These are phyloP conservation scores for Wickerhamiella infanticola DNA, from an alignment of 1,139 yeast genomes.

Conservation along the genomic window DNA sequence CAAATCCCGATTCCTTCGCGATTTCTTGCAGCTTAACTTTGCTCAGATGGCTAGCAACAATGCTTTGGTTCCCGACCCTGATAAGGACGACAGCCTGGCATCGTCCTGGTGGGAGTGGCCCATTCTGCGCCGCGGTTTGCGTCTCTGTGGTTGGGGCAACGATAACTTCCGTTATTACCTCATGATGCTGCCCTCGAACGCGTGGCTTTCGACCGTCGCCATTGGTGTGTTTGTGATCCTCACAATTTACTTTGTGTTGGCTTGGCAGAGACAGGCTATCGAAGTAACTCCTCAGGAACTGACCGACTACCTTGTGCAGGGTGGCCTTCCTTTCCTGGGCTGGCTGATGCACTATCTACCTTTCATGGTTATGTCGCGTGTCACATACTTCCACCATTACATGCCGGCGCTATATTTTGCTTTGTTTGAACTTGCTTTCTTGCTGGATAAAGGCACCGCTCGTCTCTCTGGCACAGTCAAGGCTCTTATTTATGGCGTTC, in stretches of 20 bases:
- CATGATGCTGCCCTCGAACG: slow-evolving; percentile 85
- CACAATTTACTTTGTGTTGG: slow-evolving; percentile 43
- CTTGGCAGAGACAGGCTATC: slow-evolving; percentile 82
- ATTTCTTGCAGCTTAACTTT: slow-evolving; percentile 79
- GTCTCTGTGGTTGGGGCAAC: slow-evolving; percentile 90
- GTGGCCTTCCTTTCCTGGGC: slow-evolving; percentile 77
- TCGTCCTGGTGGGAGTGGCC: slow-evolving; percentile 99
- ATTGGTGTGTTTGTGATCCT: slow-evolving; percentile 45
- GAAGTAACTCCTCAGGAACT: slow-evolving; percentile 39
- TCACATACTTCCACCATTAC: slow-evolving; percentile 93
- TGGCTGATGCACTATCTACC: slow-evolving; percentile 93
- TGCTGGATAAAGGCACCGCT: slow-evolving; percentile 46
- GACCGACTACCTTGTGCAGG: slow-evolving; percentile 53
- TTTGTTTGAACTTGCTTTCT: slow-evolving; percentile 61
- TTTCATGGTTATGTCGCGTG: slow-evolving; percentile 89
- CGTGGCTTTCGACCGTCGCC: slow-evolving; percentile 78
- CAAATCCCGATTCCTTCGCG: slow-evolving; percentile 68
- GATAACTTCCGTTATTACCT: slow-evolving; percentile 70
- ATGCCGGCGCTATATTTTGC: slow-evolving; percentile 95
- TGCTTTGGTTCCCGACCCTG: slow-evolving; percentile 84
- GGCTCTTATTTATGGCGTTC: slow-evolving; percentile 22
- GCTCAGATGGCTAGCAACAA: slow-evolving; percentile 99
- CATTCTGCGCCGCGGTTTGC: slow-evolving; percentile 72
- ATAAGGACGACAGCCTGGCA: slow-evolving; percentile 82
- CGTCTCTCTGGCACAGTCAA: slow-evolving; percentile 22